Percentiles rank a stretch among this genome's conserved stretches.
phyloP scores from a whole-genome alignment of 768 basidiomycete species.

The Fistulinella prunicolor region DNA sequence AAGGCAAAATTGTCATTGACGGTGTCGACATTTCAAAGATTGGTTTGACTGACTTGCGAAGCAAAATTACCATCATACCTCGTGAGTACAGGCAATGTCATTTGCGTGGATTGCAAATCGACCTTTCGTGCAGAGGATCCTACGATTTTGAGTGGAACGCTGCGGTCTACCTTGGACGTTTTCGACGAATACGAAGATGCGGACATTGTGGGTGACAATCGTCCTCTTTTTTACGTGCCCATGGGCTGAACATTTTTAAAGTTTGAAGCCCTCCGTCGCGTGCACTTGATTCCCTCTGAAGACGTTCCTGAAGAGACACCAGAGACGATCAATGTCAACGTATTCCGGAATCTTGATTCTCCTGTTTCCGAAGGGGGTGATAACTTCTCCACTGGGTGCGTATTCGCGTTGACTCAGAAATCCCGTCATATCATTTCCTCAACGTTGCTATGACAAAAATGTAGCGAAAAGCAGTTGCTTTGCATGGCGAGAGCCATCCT shows the following conservation, averaged over 20 bases:
- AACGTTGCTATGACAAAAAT: background rate
- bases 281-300: constrained; percentile 69
- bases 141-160: constrained; percentile 77
- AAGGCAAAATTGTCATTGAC: constrained; percentile 73
- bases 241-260: constrained; percentile 24
- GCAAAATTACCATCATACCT: constrained; percentile 72
- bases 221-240: background rate
- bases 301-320: constrained; percentile 39
- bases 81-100: constrained; percentile 40
- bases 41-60: constrained; percentile 79
- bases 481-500: constrained; percentile 88
- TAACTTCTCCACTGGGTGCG: constrained; percentile 83
- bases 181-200: constrained; percentile 83
- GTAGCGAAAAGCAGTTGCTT: constrained; percentile 77
- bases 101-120: background rate
- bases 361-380: constrained; percentile 81
- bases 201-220: constrained; percentile 58
- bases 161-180: constrained; percentile 80
- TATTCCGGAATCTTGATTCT: constrained; percentile 74
- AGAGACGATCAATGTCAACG: constrained; percentile 61
- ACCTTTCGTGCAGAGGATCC: constrained; percentile 66
- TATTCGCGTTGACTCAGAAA: background rate
- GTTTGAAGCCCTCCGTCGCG: constrained; percentile 83
- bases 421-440: background rate
- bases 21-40: constrained; percentile 76